Evolutionary conservation across 352 stramenopile species (phyloP).

Genomic region (Pythium aquatile): DNA sequence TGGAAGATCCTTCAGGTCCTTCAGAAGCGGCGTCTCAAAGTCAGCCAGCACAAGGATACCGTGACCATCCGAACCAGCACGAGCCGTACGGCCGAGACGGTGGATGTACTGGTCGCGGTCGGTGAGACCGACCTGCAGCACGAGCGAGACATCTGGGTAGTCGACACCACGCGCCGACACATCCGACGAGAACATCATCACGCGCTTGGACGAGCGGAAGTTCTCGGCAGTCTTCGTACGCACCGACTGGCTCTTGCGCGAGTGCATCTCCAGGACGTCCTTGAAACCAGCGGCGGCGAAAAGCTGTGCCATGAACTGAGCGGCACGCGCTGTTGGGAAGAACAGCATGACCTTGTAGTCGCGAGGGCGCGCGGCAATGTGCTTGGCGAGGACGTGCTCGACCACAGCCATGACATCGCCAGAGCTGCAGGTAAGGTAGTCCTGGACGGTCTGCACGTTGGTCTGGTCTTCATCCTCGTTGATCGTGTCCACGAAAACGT

Average conservation of each 20-base stretch:
- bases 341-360: conserved; percentile 97
- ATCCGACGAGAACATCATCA: conserved; percentile 94
- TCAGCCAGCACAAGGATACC: conserved; percentile 81
- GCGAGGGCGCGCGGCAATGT: conserved; percentile 48
- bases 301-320: conserved; percentile 89
- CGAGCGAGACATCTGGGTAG: conserved; percentile 92
- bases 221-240: conserved; percentile 85
- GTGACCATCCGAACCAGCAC: conserved; percentile 83
- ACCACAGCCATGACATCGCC: conserved; percentile 72
- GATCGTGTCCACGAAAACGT: conserved; percentile 93
- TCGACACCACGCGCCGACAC: conserved; percentile 94
- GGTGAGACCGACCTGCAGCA: conserved; percentile 83
- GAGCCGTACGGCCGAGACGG: conserved; percentile 92
- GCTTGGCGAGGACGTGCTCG: conserved; percentile 63
- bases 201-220: conserved; percentile 87
- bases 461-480: conserved; percentile 89
- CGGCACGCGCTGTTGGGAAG: conserved; percentile 88
- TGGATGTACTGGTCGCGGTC: conserved; percentile 95
- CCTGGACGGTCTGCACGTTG: conserved; percentile 88
- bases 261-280: conserved; percentile 95
- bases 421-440: conserved; percentile 70
- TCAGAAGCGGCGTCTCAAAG: conserved; percentile 79
- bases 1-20: conserved; percentile 69
- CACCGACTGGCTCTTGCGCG: conserved; percentile 90
- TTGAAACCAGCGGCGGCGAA: conserved; percentile 73